Percentiles rank a stretch among this genome's conserved stretches.
These are phyloP conservation scores for Populus ilicifolia DNA, from an alignment of 345 rosid species.

Conservation along the genomic window DNA sequence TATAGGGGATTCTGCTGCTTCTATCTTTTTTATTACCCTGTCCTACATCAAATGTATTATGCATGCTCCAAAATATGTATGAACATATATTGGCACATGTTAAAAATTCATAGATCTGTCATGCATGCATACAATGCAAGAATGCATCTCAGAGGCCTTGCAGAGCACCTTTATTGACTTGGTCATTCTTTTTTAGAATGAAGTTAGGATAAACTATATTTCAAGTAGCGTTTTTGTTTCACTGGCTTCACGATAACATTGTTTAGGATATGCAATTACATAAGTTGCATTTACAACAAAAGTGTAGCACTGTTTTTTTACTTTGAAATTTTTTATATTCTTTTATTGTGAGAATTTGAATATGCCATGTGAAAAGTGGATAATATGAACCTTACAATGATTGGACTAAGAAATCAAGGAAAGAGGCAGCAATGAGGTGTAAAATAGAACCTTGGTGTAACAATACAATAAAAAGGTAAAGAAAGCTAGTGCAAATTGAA, in stretches of 20 bases:
- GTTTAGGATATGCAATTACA: too few relatives aligned
- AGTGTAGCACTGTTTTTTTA: too few relatives aligned
- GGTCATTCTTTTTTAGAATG: background rate
- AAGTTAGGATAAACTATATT: background rate
- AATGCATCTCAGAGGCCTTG: background rate
- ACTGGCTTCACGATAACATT: background rate
- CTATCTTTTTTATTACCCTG: too few relatives aligned
- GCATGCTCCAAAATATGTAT: background rate
- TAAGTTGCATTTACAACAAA: too few relatives aligned
- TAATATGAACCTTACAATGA: background rate
- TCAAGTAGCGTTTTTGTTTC: background rate
- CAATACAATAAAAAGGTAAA: background rate
- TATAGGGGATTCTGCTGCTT: too few relatives aligned
- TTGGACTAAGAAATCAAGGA: background rate
- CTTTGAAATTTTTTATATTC: background rate
- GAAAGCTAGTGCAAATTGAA: background rate
- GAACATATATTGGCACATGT: background rate
- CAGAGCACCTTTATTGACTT: background rate
- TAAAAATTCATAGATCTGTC: background rate
- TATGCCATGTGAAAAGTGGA: background rate
- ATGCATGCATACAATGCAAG: background rate
- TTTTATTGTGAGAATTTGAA: background rate
- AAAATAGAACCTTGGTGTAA: background rate
- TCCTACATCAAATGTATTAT: background rate
- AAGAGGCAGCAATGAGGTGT: background rate